Conservation (phyloP, 768 basidiomycete genomes). For the Lactarius deliciosus region DNA sequence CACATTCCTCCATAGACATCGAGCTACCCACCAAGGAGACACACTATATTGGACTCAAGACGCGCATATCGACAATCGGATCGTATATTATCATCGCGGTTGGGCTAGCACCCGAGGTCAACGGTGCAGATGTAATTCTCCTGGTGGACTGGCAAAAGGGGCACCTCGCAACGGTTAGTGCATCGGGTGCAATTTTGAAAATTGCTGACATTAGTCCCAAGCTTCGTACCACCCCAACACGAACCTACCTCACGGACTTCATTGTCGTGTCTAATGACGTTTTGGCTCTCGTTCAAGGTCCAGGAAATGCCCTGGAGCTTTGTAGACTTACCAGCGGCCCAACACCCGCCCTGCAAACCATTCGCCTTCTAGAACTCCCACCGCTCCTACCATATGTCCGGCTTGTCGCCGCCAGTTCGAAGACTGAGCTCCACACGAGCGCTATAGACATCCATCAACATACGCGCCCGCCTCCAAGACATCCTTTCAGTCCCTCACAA, state of each 20-base stretch:
- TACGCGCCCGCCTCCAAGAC: background rate
- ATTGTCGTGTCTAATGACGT: conserved; percentile 7
- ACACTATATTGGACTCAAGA: conserved; percentile 6
- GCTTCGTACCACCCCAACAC: background rate
- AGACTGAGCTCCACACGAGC: conserved; percentile 1
- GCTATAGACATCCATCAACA: background rate
- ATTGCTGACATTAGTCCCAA: background rate
- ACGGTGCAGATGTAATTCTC: conserved; percentile 7
- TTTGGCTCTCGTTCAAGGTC: conserved; percentile 8
- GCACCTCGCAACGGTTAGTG: background rate
- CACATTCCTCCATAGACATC: background rate
- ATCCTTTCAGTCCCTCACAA: conserved; percentile 3
- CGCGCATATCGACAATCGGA: conserved; percentile 4
- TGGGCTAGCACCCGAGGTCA: background rate
- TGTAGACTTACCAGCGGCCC: background rate
- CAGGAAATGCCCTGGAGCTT: conserved; percentile 14
- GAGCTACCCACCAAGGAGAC: background rate
- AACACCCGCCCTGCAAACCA: background rate
- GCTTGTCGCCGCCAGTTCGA: background rate
- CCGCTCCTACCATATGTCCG: conserved; percentile 1
- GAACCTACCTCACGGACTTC: conserved; percentile 12
- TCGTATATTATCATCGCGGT: conserved; percentile 3
- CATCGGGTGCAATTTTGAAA: background rate
- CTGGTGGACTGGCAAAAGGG: conserved; percentile 12
- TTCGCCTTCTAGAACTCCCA: conserved; percentile 3